Evolutionary conservation across 2,329 filamentous ascomycete species (phyloP), one percentile per base, ranked within the genome.

Genomic region (Cytospora piceae): DNA sequence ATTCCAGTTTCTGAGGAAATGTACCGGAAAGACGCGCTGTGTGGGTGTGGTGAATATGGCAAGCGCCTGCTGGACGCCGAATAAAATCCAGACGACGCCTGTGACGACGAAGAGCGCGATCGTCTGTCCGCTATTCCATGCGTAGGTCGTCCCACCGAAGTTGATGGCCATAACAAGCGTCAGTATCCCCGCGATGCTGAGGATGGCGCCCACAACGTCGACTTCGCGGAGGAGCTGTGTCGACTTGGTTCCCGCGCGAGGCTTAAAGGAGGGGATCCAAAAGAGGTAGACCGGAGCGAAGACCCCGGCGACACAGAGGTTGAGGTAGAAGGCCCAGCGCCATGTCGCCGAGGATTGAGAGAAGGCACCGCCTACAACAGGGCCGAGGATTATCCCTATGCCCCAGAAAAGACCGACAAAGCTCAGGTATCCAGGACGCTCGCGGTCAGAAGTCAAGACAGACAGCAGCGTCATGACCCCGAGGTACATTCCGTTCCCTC

Each of bases 101-200:
- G 63, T 52, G 29, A 70, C 52, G 7, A 71, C 65, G 7, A 70
- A 61, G 20, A 67, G 56, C 9, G 66, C 70, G 14, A 71, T 65
- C 42, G 69, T 63, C 27, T 66, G 66, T 22, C 64, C 68, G 31
- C 61, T 65, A 22, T 37, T 57, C 67, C 67, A 68, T 22, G 53
- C 52, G 34, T 67, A 67, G 46, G 31, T 57, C 0, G 61, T 55
- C 1, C 66, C 66, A 7, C 66, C 63, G 29, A 63, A 65, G n/a
- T 68, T 64, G 2, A 66, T 65, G 17, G 66, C 66, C 34, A 64
- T 53, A 20, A 68, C 51, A 12, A 68, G 59, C 20, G 52, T 62
- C 46, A 68, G 37, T 20, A 68, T 37, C 17, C 53, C 53, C 24
- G 52, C 63, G 24, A 68, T 22, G 15, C 57, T 42, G 22, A 68